phyloP scores from a whole-genome alignment of 2,329 filamentous ascomycete species.

The Monilinia fructicola region DNA sequence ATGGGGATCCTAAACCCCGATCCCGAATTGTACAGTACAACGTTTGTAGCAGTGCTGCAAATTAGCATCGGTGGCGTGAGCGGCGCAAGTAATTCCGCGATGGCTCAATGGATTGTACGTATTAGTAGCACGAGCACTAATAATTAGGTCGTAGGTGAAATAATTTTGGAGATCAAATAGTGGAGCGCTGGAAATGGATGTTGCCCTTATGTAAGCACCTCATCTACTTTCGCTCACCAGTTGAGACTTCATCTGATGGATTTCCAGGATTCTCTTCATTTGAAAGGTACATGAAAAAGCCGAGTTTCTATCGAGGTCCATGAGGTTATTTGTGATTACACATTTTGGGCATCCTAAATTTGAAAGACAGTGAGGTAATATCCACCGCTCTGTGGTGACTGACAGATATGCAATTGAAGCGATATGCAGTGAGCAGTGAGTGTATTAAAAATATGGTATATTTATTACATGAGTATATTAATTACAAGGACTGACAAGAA shows the following conservation, averaged over 20 bases:
- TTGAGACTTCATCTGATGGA: too few relatives aligned
- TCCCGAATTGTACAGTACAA: too few relatives aligned
- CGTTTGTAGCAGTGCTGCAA: too few relatives aligned
- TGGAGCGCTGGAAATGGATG: background rate
- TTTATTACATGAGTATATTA: background rate
- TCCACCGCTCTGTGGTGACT: background rate
- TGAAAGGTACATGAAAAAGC: background rate
- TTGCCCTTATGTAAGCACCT: background rate
- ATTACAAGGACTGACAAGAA: background rate
- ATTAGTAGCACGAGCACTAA: too few relatives aligned
- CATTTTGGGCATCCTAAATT: background rate
- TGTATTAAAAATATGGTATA: background rate
- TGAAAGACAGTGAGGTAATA: background rate
- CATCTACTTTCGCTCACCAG: background rate
- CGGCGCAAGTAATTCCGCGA: too few relatives aligned
- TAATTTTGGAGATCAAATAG: too few relatives aligned
- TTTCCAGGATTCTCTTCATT: background rate
- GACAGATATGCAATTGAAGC: background rate
- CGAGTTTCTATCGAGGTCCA: background rate
- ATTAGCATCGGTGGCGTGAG: too few relatives aligned
- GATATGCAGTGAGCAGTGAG: too few relatives aligned
- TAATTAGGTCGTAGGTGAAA: too few relatives aligned
- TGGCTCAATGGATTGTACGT: too few relatives aligned
- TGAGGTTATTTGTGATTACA: background rate
- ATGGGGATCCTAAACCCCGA: too few relatives aligned